Evolutionary conservation across 2,329 filamentous ascomycete species (phyloP).

Genomic region (Dothideomycetes sp.): DNA sequence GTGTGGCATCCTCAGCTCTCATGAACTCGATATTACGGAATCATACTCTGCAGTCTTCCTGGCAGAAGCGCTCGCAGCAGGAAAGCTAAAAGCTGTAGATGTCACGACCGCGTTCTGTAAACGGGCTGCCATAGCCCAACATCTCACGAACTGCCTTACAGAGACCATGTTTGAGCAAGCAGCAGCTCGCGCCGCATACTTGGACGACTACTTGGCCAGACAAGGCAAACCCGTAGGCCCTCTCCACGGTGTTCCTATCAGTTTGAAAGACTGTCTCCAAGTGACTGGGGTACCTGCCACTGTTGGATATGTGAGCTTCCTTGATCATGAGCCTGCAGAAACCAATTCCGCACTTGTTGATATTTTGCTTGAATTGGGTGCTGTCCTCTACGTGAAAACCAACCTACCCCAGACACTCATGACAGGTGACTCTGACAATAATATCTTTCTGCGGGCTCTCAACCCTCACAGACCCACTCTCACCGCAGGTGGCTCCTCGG

Average conservation of each 20-base stretch:
- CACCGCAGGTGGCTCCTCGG: conserved; percentile 53
- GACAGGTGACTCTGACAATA: conserved; percentile 17
- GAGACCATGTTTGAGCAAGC: conserved; percentile 35
- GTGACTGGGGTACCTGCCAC: conserved; percentile 47
- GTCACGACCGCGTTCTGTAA: conserved; percentile 29
- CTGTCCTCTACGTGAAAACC: conserved; percentile 42
- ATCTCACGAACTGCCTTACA: conserved; percentile 45
- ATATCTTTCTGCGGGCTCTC: conserved; percentile 34
- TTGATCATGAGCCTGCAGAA: conserved; percentile 31
- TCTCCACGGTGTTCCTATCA: conserved; percentile 44
- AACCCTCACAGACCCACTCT: conserved; percentile 52
- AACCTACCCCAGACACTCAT: conserved; percentile 37
- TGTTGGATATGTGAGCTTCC: conserved; percentile 36
- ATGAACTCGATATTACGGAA: neutral
- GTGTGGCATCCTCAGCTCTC: neutral
- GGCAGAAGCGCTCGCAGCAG: conserved; percentile 1
- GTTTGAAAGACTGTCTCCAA: conserved; percentile 53
- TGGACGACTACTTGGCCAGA: conserved; percentile 17
- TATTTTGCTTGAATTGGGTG: conserved; percentile 28
- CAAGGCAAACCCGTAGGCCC: conserved; percentile 12
- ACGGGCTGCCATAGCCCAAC: conserved; percentile 19
- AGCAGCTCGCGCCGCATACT: conserved; percentile 12
- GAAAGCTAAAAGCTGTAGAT: conserved; percentile 16
- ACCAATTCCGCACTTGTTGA: conserved; percentile 24
- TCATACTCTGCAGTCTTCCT: neutral